A percentile compares a stretch with the other conserved stretches of the same genome.
phyloP scores from a whole-genome alignment of 352 stramenopile genomes.

The Globisporangium rhizosaccharum region DNA sequence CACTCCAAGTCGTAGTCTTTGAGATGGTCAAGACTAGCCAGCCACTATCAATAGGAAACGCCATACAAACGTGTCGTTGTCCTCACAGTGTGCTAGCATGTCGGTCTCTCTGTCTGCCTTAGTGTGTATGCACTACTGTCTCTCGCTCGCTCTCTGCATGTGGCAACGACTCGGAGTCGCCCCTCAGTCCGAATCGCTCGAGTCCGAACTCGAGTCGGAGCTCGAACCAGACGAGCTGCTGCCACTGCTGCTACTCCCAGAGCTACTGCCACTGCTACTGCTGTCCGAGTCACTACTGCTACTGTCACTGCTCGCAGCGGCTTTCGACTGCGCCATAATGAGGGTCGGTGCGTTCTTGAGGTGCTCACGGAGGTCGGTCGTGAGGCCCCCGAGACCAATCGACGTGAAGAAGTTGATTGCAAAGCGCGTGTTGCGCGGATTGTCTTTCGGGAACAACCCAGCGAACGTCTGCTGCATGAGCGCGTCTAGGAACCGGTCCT shows the following conservation, averaged over 20 bases:
- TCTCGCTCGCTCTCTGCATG: neutral
- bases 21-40: neutral
- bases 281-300: slow-evolving; percentile 25
- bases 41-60: no score
- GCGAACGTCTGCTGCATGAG: slow-evolving; percentile 90
- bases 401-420: slow-evolving; percentile 99
- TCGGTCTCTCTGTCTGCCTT: no score
- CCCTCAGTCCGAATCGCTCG: slow-evolving; percentile 28
- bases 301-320: slow-evolving; percentile 19
- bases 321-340: slow-evolving; percentile 80
- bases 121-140: no score
- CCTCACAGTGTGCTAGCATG: no score
- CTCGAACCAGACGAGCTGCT: slow-evolving; percentile 34
- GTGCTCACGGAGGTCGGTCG: slow-evolving; percentile 94
- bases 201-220: slow-evolving; percentile 21
- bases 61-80: no score
- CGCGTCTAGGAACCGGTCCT: slow-evolving; percentile 91
- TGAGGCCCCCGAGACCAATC: slow-evolving; percentile 97
- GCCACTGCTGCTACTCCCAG: slow-evolving; percentile 20
- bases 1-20: neutral
- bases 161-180: neutral
- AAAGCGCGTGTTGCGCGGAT: slow-evolving; percentile 97
- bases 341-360: slow-evolving; percentile 96
- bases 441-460: slow-evolving; percentile 96
- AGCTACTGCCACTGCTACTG: slow-evolving; percentile 25